Percentiles rank a stretch among this genome's conserved stretches.
Conservation (phyloP, 371 early-diverging fungal species). For the Batkoa obscura region DNA sequence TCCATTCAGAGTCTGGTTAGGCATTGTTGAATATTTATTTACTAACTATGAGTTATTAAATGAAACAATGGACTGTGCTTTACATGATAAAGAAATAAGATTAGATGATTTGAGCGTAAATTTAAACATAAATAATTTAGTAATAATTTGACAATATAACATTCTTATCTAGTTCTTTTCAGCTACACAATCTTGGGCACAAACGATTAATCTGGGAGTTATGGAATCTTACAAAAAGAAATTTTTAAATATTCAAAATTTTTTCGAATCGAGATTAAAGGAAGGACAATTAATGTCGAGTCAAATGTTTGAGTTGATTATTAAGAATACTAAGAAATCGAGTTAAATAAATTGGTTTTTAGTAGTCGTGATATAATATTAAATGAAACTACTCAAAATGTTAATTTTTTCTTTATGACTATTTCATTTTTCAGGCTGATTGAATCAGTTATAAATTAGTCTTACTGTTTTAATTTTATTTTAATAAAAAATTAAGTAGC, state of each 20-base stretch:
- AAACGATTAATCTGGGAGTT: constrained; percentile 59
- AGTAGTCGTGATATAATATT: too few relatives aligned
- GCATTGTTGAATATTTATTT: constrained; percentile 84
- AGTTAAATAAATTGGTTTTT: too few relatives aligned
- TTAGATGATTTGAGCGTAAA: constrained; percentile 58
- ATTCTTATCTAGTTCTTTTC: constrained; percentile 46
- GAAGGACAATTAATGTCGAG: not conserved
- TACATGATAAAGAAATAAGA: constrained; percentile 57
- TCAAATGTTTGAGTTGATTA: not conserved
- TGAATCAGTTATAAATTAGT: too few relatives aligned
- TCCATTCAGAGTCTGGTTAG: constrained; percentile 82
- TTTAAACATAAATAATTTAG: not conserved
- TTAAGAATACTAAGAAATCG: not conserved
- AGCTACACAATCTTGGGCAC: constrained; percentile 80
- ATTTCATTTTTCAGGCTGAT: too few relatives aligned
- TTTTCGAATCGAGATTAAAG: constrained; percentile 28
- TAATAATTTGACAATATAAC: not conserved
- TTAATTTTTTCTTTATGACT: too few relatives aligned
- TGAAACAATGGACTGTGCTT: constrained; percentile 64
- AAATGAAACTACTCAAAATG: too few relatives aligned
- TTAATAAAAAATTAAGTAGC: too few relatives aligned
- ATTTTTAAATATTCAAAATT: constrained; percentile 61
- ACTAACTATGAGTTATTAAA: constrained; percentile 56
- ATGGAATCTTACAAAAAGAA: constrained; percentile 68
- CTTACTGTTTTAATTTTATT: too few relatives aligned